Conservation (phyloP, 2,329 filamentous ascomycete species). For the Monilinia fructigena region DNA sequence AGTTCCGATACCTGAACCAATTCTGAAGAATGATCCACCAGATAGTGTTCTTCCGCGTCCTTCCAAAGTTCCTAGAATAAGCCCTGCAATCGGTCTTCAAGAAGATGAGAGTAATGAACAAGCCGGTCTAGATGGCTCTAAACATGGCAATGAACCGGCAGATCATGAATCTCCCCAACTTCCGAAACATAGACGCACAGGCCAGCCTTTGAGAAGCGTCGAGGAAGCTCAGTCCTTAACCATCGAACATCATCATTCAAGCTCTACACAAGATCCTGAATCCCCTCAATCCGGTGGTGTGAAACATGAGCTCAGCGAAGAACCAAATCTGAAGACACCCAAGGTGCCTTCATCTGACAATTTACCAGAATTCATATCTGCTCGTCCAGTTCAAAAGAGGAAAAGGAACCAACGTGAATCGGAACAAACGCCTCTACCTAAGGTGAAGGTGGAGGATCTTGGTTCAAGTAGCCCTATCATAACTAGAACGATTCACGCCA, state of each 20-base stretch:
- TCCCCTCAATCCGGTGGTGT: conserved; percentile 9
- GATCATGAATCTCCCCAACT: conserved; percentile 6
- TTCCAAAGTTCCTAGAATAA: background rate
- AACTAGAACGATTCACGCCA: conserved; percentile 24
- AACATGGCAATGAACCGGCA: background rate
- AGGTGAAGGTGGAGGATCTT: conserved; percentile 36
- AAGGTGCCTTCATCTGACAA: conserved; percentile 26
- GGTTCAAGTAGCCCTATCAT: conserved; percentile 36
- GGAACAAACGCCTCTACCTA: conserved; percentile 24
- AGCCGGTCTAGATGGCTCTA: background rate
- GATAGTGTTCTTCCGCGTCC: background rate
- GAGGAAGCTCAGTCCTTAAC: conserved; percentile 25
- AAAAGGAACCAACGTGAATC: conserved; percentile 26
- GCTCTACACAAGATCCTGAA: conserved; percentile 35
- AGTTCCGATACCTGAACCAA: background rate
- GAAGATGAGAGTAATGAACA: background rate
- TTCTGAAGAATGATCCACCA: background rate
- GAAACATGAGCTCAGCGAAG: background rate
- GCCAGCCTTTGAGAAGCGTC: background rate
- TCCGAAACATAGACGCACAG: background rate
- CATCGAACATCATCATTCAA: conserved; percentile 30
- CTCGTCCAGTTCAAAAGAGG: conserved; percentile 35
- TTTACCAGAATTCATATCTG: conserved; percentile 33
- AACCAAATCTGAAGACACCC: background rate
- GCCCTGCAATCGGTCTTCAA: background rate